Conservation (phyloP, 169 alveolate species). For the Plasmodium ovale region DNA sequence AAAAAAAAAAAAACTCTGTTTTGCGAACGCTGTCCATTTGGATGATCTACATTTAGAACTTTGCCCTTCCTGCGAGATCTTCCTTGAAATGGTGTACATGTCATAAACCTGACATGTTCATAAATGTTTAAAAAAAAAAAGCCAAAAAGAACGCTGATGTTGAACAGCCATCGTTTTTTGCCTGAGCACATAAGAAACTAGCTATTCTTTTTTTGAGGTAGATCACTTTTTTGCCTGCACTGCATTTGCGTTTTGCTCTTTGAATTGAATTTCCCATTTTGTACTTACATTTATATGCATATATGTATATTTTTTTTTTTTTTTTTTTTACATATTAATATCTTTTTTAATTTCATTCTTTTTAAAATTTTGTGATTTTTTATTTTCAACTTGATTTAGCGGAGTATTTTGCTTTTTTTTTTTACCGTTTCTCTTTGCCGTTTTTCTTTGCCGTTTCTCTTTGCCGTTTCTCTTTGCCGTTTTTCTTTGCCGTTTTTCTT, state of each 20-base stretch:
- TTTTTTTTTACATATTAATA: background rate
- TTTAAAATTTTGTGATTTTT: background rate
- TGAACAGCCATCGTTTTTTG: background rate
- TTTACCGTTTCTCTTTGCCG: background rate
- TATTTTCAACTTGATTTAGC: background rate
- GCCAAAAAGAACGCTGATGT: background rate
- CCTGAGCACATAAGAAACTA: background rate
- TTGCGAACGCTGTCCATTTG: background rate
- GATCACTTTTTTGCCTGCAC: background rate
- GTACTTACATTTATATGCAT: background rate
- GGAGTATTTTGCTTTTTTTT: background rate
- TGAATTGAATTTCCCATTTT: background rate
- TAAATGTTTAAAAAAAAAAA: too few species aligned
- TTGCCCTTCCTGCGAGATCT: background rate
- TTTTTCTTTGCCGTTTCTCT: too few species aligned
- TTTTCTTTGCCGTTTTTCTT: background rate
- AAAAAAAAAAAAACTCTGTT: too few species aligned
- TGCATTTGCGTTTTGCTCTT: background rate
- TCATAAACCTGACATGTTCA: background rate
- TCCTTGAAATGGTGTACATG: background rate
- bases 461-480: background rate
- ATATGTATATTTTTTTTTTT: background rate
- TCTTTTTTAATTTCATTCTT: background rate
- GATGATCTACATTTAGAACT: background rate
- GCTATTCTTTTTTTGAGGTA: background rate